Percentiles rank a stretch among this genome's conserved stretches.
These are phyloP conservation scores for Mentha longifolia DNA, from an alignment of 257 asterid genomes.

Conservation along the genomic window DNA sequence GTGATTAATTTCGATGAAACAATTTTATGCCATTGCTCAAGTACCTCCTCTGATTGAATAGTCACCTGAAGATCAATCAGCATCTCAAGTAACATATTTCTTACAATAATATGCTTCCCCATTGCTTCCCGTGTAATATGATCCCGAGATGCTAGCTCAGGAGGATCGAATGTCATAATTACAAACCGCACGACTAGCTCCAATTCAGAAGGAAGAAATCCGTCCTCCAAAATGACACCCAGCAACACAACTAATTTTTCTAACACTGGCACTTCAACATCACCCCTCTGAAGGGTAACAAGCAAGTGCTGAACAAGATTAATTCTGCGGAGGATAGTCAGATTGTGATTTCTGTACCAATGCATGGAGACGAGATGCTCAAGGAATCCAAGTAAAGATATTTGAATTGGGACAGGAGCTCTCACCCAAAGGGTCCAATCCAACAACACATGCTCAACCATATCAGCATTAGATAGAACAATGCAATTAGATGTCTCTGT, in stretches of 20 bases:
- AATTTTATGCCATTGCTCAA: slow-evolving; percentile 99
- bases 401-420: slow-evolving; percentile 86
- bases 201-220: slow-evolving; percentile 95
- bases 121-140: slow-evolving; percentile 78
- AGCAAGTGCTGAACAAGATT: slow-evolving; percentile 97
- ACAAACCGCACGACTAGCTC: slow-evolving; percentile 97
- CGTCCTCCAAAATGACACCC: slow-evolving; percentile 96
- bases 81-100: slow-evolving; percentile 99
- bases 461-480: slow-evolving; percentile 94
- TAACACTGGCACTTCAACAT: slow-evolving; percentile 93
- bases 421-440: slow-evolving; percentile 99
- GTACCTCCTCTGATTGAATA: slow-evolving; percentile 90
- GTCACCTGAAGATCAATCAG: slow-evolving; percentile 96
- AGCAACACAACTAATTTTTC: slow-evolving; percentile 89
- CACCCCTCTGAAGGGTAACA: slow-evolving; percentile 98
- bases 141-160: slow-evolving; percentile 66
- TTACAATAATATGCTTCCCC: slow-evolving; percentile 98
- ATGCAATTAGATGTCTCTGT: slow-evolving; percentile 94
- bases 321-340: slow-evolving; percentile 90
- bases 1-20: slow-evolving; percentile 92
- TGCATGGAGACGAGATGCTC: slow-evolving; percentile 99
- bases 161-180: slow-evolving; percentile 97
- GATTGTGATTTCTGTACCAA: slow-evolving; percentile 98
- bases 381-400: slow-evolving; percentile 89
- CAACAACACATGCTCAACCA: slow-evolving; percentile 99